Evolutionary conservation across 2,329 filamentous ascomycete species (phyloP).

Genomic region (Trichoderma koningii): DNA sequence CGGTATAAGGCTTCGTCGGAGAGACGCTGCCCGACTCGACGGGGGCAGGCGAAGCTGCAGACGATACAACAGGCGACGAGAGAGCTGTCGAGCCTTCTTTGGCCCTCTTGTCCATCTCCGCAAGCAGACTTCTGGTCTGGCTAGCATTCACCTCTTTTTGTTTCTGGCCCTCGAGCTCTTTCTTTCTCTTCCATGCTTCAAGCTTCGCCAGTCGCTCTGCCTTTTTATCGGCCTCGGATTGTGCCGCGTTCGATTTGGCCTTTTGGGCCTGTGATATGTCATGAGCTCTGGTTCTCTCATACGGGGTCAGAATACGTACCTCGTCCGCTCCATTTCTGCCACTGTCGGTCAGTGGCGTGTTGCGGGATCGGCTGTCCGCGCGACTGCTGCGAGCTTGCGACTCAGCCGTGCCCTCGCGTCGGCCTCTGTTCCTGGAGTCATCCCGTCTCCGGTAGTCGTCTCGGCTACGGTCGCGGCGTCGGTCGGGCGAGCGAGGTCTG

Average conservation of each 20-base stretch:
- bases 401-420: slow-evolving; percentile 72
- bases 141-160: slow-evolving; percentile 67
- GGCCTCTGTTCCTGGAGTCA: slow-evolving; percentile 64
- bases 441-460: slow-evolving; percentile 73
- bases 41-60: slow-evolving; percentile 53
- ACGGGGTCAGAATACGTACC: slow-evolving; percentile 2
- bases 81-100: slow-evolving; percentile 49
- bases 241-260: slow-evolving; percentile 47
- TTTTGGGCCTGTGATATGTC: slow-evolving; percentile 53
- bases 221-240: slow-evolving; percentile 71
- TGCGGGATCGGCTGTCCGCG: slow-evolving; percentile 61
- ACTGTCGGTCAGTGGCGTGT: slow-evolving; percentile 53
- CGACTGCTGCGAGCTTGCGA: slow-evolving; percentile 66
- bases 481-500: slow-evolving; percentile 60
- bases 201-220: slow-evolving; percentile 78
- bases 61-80: slow-evolving; percentile 54
- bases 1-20: slow-evolving; percentile 64
- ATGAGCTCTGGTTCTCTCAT: slow-evolving; percentile 32
- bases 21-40: slow-evolving; percentile 48
- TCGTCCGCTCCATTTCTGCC: slow-evolving; percentile 55
- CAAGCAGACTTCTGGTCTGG: slow-evolving; percentile 66
- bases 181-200: slow-evolving; percentile 90
- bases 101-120: slow-evolving; percentile 73
- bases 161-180: slow-evolving; percentile 73
- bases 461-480: slow-evolving; percentile 63